Conservation (phyloP, 768 basidiomycete genomes). For the Suillus decipiens region DNA sequence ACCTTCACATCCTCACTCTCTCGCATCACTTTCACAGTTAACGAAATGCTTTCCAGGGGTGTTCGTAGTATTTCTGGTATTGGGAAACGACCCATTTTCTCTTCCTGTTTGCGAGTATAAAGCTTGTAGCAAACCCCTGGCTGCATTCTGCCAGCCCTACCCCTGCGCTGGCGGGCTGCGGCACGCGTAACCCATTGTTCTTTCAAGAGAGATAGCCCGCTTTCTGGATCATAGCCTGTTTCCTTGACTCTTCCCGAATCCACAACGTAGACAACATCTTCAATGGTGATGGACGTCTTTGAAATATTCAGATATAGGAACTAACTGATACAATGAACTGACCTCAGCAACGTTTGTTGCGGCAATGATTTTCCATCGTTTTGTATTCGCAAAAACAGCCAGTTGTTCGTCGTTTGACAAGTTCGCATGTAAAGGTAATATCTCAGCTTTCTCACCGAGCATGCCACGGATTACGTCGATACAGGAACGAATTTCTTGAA, state of each 20-base stretch:
- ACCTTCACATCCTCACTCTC: slow-evolving; percentile 81
- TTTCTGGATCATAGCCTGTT: slow-evolving; percentile 67
- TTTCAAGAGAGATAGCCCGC: slow-evolving; percentile 70
- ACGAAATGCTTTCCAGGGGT: slow-evolving; percentile 78
- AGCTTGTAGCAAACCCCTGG: slow-evolving; percentile 87
- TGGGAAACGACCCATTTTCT: slow-evolving; percentile 68
- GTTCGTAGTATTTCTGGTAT: slow-evolving; percentile 88
- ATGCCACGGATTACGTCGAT: slow-evolving; percentile 55
- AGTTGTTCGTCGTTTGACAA: slow-evolving; percentile 84
- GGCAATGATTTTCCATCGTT: slow-evolving; percentile 80
- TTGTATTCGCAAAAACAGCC: slow-evolving; percentile 63
- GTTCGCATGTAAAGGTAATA: slow-evolving; percentile 88
- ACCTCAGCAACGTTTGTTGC: slow-evolving; percentile 94
- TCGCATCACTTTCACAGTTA: slow-evolving; percentile 80
- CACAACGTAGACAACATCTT: slow-evolving; percentile 84
- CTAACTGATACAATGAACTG: slow-evolving; percentile 17
- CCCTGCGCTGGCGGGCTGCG: slow-evolving; percentile 80
- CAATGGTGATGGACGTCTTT: slow-evolving; percentile 88
- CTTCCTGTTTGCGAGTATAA: slow-evolving; percentile 74
- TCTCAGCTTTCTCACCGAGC: slow-evolving; percentile 40
- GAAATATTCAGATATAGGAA: slow-evolving; percentile 2
- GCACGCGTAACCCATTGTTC: slow-evolving; percentile 82
- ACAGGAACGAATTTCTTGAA: slow-evolving; percentile 82
- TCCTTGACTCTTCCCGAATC: slow-evolving; percentile 89
- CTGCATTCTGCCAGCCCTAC: slow-evolving; percentile 86